These are phyloP conservation scores for Suillus decipiens DNA, from an alignment of 768 basidiomycete genomes.

Conservation along the genomic window DNA sequence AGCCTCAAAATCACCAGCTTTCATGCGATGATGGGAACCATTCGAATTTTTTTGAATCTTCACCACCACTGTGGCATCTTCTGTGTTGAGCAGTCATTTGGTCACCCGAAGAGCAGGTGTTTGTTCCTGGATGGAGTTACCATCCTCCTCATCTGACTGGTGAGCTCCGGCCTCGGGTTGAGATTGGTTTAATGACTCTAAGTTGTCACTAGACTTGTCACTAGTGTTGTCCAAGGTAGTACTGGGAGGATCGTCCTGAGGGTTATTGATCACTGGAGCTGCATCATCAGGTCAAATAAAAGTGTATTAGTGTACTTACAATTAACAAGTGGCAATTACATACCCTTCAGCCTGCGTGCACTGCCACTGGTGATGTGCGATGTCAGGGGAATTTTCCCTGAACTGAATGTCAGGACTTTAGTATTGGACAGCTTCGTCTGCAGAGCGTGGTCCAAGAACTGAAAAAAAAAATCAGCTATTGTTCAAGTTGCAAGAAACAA, in stretches of 20 bases:
- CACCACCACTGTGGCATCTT: background rate
- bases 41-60: background rate
- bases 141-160: background rate
- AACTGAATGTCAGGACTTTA: background rate
- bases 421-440: background rate
- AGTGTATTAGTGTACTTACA: background rate
- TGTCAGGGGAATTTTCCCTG: background rate
- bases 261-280: too few species aligned
- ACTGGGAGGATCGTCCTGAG: too few species aligned
- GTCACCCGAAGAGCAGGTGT: background rate
- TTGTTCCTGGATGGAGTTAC: background rate
- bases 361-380: background rate
- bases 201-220: background rate
- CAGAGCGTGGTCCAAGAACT: background rate
- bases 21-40: background rate
- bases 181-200: background rate
- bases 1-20: background rate
- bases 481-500: background rate
- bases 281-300: background rate
- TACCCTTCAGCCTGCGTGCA: background rate
- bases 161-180: background rate
- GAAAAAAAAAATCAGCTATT: background rate
- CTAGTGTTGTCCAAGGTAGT: background rate
- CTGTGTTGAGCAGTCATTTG: background rate
- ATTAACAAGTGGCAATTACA: background rate